Conservation (phyloP, 2,329 filamentous ascomycete genomes). For the Rutstroemia sp. region DNA sequence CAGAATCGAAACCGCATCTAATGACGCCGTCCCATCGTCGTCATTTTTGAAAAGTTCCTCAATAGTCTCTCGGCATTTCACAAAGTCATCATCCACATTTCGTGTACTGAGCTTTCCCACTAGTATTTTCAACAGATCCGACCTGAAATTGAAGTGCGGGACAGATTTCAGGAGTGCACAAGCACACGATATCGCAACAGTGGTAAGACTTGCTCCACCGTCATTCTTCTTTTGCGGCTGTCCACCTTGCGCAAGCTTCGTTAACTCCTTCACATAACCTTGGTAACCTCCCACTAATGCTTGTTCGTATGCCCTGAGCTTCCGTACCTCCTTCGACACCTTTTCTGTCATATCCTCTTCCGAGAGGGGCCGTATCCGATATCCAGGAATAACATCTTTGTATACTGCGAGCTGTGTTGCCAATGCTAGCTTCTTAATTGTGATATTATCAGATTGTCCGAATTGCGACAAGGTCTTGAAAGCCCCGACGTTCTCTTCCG, state of each 20-base stretch:
- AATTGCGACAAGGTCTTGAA: constrained; percentile 74
- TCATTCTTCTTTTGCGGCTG: constrained; percentile 31
- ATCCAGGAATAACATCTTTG: constrained; percentile 94
- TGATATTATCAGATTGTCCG: constrained; percentile 58
- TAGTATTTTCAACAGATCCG: constrained; percentile 79
- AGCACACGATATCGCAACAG: constrained; percentile 76
- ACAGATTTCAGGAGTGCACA: constrained; percentile 75
- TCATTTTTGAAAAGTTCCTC: constrained; percentile 80
- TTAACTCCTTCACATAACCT: constrained; percentile 70
- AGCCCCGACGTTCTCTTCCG: constrained; percentile 77
- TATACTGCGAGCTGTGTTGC: constrained; percentile 85
- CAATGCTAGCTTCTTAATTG: constrained; percentile 78
- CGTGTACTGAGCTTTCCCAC: constrained; percentile 73
- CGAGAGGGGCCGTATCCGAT: constrained; percentile 76
- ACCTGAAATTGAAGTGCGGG: constrained; percentile 95
- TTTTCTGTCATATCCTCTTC: constrained; percentile 72
- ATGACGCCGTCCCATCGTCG: constrained; percentile 79
- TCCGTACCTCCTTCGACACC: constrained; percentile 85
- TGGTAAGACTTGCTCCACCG: constrained; percentile 48
- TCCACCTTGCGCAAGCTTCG: constrained; percentile 55
- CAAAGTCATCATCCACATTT: constrained; percentile 65
- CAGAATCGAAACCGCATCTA: constrained; percentile 78
- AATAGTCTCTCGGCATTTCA: constrained; percentile 69
- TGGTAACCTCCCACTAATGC: constrained; percentile 80
- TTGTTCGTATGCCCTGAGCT: constrained; percentile 78